A percentile compares a stretch with the other conserved stretches of the same genome.
These are phyloP conservation scores for Penicillium sp. DNA, from an alignment of 2,329 filamentous ascomycete genomes.

Conservation along the genomic window DNA sequence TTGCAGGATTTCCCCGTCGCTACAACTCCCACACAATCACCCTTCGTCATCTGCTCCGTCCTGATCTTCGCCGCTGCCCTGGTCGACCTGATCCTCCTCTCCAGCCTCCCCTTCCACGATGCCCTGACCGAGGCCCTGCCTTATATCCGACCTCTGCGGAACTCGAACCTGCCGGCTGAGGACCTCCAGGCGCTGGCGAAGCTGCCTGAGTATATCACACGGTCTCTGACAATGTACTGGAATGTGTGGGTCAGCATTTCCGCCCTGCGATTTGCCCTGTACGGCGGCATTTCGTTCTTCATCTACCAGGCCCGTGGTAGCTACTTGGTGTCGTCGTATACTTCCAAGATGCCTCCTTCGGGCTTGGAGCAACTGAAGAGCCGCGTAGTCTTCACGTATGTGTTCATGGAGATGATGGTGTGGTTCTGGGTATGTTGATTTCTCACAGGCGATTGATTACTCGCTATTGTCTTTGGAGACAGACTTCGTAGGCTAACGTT, in stretches of 20 bases:
- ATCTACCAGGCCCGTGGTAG: conserved; percentile 43
- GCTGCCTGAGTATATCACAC: conserved; percentile 35
- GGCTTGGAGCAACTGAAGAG: conserved; percentile 76
- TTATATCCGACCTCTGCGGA: conserved; percentile 35
- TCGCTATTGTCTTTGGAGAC: not conserved
- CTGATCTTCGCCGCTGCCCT: conserved; percentile 71
- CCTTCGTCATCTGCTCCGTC: conserved; percentile 70
- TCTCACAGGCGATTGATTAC: not conserved
- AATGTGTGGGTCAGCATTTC: conserved; percentile 48
- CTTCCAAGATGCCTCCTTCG: conserved; percentile 32
- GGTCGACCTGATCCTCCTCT: conserved; percentile 69
- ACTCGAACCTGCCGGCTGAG: conserved; percentile 32
- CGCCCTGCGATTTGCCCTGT: conserved; percentile 43
- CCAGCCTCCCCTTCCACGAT: conserved; percentile 66
- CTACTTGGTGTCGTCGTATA: conserved; percentile 28
- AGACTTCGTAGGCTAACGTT: conserved; percentile 17
- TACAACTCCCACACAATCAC: conserved; percentile 67
- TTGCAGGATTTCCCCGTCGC: conserved; percentile 66
- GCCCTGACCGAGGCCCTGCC: conserved; percentile 65
- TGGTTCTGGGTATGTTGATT: conserved; percentile 78
- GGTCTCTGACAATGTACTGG: conserved; percentile 42
- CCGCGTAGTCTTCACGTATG: conserved; percentile 81
- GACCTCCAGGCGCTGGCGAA: conserved; percentile 30
- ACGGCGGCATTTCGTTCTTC: conserved; percentile 45
- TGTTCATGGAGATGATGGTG: conserved; percentile 79